These are phyloP conservation scores for Pseudogymnoascus sp. DNA, from an alignment of 2,329 filamentous ascomycete species.

Conservation along the genomic window DNA sequence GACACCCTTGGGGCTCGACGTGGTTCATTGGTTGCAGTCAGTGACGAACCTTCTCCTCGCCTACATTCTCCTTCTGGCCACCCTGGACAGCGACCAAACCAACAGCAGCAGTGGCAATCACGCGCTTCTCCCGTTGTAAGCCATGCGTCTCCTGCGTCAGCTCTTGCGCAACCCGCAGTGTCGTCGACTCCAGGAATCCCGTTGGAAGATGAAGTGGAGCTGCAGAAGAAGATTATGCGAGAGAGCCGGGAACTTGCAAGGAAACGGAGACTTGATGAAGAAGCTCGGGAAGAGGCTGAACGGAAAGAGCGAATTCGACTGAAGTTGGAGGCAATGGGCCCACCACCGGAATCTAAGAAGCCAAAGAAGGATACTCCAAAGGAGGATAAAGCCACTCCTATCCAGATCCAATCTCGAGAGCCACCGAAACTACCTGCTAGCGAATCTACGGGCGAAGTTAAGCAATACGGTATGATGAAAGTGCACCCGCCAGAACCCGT, in stretches of 20 bases:
- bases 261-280: conserved; percentile 60
- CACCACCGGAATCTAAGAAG: conserved; percentile 53
- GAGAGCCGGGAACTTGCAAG: conserved; percentile 63
- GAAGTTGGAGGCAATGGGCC: conserved; percentile 64
- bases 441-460: conserved; percentile 32
- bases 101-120: conserved; percentile 34
- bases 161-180: conserved; percentile 25
- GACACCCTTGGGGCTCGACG: conserved; percentile 38
- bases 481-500: conserved; percentile 36
- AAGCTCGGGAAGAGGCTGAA: conserved; percentile 65
- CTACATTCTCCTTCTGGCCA: conserved; percentile 30
- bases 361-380: conserved; percentile 45
- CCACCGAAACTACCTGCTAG: conserved; percentile 12
- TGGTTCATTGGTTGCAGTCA: conserved; percentile 43
- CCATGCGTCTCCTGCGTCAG: conserved; percentile 29
- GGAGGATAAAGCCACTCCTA: conserved; percentile 36
- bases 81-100: conserved; percentile 22
- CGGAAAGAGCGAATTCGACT: conserved; percentile 62
- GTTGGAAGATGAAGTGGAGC: conserved; percentile 50
- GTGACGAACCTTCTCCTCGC: conserved; percentile 45
- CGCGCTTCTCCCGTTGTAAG: conserved; percentile 30
- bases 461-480: conserved; percentile 40
- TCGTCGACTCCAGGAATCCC: conserved; percentile 27
- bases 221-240: conserved; percentile 65
- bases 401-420: conserved; percentile 27